phyloP scores from a whole-genome alignment of 108 stramenopile species.

The Schizochytrium sp. region DNA sequence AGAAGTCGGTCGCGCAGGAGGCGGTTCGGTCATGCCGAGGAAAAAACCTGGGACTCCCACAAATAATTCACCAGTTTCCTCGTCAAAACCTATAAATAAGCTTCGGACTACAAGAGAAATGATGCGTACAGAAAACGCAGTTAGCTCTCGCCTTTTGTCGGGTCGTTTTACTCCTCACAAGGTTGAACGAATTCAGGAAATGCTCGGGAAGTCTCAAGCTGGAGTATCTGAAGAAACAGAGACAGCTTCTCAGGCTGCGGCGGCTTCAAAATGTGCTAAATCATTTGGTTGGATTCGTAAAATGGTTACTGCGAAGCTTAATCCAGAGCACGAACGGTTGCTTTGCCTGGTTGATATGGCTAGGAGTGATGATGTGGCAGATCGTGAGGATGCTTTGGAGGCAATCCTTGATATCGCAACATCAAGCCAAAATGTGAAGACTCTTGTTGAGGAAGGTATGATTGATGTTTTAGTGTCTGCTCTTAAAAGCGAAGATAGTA shows the following conservation, averaged over 20 bases:
- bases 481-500: background rate
- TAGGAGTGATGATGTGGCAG: background rate
- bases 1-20: background rate
- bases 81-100: background rate
- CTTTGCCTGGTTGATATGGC: background rate
- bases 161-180: background rate
- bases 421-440: constrained; percentile 2
- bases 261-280: background rate
- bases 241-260: too few relatives aligned
- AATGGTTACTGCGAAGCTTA: background rate
- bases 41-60: background rate
- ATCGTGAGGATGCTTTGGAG: constrained; percentile 28
- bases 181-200: background rate
- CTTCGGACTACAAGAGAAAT: background rate
- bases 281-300: background rate
- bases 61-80: background rate
- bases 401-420: constrained; percentile 44
- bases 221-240: too few relatives aligned
- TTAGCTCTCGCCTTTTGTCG: constrained; percentile 18
- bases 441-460: background rate
- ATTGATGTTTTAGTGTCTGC: constrained; percentile 7
- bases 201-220: background rate
- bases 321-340: background rate
- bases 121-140: background rate
- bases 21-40: background rate